phyloP scores from a whole-genome alignment of 768 basidiomycete genomes.

The Russula sp. region DNA sequence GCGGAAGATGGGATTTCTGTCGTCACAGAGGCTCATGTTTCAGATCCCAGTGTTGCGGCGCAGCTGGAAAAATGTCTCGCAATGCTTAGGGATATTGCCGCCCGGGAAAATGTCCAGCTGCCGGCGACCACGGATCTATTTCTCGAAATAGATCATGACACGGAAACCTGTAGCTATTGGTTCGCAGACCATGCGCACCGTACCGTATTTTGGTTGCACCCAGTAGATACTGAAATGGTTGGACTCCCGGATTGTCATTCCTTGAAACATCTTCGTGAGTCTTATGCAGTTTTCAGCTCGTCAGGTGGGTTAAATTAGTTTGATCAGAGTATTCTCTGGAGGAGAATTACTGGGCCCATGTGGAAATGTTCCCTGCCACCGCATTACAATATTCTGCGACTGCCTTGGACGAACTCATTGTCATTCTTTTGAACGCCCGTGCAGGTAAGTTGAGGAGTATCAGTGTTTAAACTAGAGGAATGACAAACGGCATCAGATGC shows the following conservation, averaged over 20 bases:
- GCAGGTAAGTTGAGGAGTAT: slow-evolving; percentile 6
- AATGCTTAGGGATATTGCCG: not conserved
- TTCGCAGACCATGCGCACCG: slow-evolving; percentile 19
- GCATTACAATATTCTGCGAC: not conserved
- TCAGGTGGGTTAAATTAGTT: not conserved
- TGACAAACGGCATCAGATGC: slow-evolving; percentile 11
- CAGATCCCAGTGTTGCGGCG: not conserved
- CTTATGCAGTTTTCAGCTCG: not conserved
- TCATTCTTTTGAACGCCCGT: slow-evolving; percentile 8
- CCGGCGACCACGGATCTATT: slow-evolving; percentile 11
- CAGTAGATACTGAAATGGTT: not conserved
- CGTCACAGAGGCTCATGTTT: slow-evolving; percentile 14
- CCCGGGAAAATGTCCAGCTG: not conserved
- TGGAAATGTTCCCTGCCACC: slow-evolving; percentile 20
- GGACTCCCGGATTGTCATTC: slow-evolving; percentile 14
- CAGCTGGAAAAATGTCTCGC: not conserved
- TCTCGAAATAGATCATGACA: slow-evolving; percentile 13
- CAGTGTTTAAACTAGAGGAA: too few relatives aligned
- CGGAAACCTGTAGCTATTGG: slow-evolving; percentile 8
- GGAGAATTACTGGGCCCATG: slow-evolving; percentile 24
- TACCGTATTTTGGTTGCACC: slow-evolving; percentile 14
- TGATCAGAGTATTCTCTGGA: slow-evolving; percentile 10
- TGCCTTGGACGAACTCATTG: slow-evolving; percentile 14
- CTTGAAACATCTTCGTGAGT: slow-evolving; percentile 9
- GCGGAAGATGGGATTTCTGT: not conserved